phyloP scores from a whole-genome alignment of 2,329 filamentous ascomycete genomes.

The Knufia fluminis region DNA sequence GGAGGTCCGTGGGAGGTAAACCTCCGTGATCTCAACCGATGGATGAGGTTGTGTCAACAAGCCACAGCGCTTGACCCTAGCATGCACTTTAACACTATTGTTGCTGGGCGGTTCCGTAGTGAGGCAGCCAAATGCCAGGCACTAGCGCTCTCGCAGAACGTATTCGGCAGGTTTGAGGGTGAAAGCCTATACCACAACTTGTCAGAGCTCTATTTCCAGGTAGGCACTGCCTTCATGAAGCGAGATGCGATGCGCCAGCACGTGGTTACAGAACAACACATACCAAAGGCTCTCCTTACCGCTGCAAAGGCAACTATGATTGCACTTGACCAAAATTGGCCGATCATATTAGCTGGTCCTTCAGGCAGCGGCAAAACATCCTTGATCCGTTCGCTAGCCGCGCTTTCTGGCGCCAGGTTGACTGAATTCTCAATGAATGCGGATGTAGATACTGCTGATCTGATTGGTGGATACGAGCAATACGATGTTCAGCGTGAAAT shows the following conservation, averaged over 20 bases:
- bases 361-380: conserved; percentile 82
- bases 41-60: conserved; percentile 59
- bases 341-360: conserved; percentile 76
- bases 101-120: conserved; percentile 79
- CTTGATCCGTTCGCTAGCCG: conserved; percentile 71
- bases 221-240: conserved; percentile 64
- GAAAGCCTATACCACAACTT: conserved; percentile 63
- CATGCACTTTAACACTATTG: conserved; percentile 73
- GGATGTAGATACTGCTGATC: conserved; percentile 93
- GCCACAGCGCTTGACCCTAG: conserved; percentile 53
- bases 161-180: not conserved
- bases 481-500: conserved; percentile 69
- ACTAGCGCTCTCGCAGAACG: conserved; percentile 38
- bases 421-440: conserved; percentile 84
- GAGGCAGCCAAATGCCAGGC: conserved; percentile 58
- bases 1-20: conserved; percentile 94
- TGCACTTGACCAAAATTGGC: conserved; percentile 76
- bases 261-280: conserved; percentile 26
- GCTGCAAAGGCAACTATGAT: conserved; percentile 80
- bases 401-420: conserved; percentile 63
- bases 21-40: conserved; percentile 77
- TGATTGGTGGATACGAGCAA: conserved; percentile 95
- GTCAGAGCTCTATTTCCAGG: conserved; percentile 57
- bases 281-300: conserved; percentile 43
- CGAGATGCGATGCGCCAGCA: conserved; percentile 43